Conservation (phyloP, 192 early-diverging fungal genomes). For the Dissophora ornata region DNA sequence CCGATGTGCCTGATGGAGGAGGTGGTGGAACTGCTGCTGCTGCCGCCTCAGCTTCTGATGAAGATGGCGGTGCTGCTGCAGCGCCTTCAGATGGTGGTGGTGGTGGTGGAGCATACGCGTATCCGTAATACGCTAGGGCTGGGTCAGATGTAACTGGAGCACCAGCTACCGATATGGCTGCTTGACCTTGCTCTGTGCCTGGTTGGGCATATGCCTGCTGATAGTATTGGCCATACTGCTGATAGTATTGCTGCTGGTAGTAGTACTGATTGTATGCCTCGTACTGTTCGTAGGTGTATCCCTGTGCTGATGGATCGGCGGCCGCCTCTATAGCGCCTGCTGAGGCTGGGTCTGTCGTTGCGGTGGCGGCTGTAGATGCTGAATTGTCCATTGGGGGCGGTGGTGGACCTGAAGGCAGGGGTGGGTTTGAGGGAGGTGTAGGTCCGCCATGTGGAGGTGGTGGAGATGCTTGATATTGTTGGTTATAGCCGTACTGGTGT, state of each 20-base stretch:
- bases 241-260: slow-evolving; percentile 51
- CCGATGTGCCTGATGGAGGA: neutral
- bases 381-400: slow-evolving; percentile 6
- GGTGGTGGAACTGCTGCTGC: slow-evolving; percentile 28
- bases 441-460: slow-evolving; percentile 36
- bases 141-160: slow-evolving; percentile 34
- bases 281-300: slow-evolving; percentile 46
- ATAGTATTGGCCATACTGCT: slow-evolving; percentile 51
- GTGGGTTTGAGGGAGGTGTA: slow-evolving; percentile 47
- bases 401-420: slow-evolving; percentile 35
- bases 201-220: slow-evolving; percentile 23
- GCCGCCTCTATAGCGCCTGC: neutral
- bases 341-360: slow-evolving; percentile 12
- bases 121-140: slow-evolving; percentile 48
- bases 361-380: neutral
- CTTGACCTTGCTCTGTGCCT: slow-evolving; percentile 19
- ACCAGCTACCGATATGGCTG: neutral
- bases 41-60: slow-evolving; percentile 4
- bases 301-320: slow-evolving; percentile 10
- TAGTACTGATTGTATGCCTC: slow-evolving; percentile 52
- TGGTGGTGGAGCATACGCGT: slow-evolving; percentile 27
- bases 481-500: slow-evolving; percentile 33
- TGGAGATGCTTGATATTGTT: slow-evolving; percentile 42
- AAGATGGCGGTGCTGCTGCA: neutral
- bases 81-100: slow-evolving; percentile 7